A percentile compares a stretch with the other conserved stretches of the same genome.
Conservation (phyloP, 176 grass and related monocot genomes). For the Avena insularis region DNA sequence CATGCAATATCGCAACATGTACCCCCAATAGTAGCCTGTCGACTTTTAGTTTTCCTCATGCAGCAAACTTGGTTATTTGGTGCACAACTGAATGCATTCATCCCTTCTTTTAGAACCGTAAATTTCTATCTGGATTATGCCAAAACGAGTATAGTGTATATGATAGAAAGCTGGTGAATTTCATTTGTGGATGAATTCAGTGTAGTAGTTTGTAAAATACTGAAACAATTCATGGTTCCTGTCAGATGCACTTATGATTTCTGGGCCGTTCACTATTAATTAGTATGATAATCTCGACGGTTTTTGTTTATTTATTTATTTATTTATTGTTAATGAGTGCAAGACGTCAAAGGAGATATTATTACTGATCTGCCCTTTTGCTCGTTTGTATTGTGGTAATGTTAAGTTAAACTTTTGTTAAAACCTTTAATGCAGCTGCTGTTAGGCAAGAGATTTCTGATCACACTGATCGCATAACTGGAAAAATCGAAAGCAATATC, state of each 20-base stretch:
- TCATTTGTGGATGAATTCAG: slow-evolving; percentile 19
- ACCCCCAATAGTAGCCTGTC: not conserved
- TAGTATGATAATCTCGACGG: not conserved
- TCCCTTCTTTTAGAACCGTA: not conserved
- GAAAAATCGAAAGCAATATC: slow-evolving; percentile 99
- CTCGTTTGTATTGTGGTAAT: slow-evolving; percentile 35
- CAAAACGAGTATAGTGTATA: not conserved
- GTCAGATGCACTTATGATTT: too few relatives aligned
- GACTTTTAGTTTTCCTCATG: not conserved
- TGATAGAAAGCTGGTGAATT: not conserved
- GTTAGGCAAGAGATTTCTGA: slow-evolving; percentile 96
- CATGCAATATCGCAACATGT: not conserved
- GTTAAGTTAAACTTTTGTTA: slow-evolving; percentile 25
- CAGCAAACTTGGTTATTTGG: slow-evolving; percentile 9
- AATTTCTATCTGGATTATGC: not conserved
- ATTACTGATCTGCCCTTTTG: not conserved
- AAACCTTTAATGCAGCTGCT: slow-evolving; percentile 70
- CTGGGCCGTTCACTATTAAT: not conserved
- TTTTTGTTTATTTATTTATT: not conserved
- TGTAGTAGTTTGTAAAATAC: not conserved
- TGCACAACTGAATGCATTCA: not conserved
- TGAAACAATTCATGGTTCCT: slow-evolving; percentile 18
- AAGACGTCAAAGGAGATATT: slow-evolving; percentile 22
- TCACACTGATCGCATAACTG: slow-evolving; percentile 98
- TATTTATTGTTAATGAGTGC: not conserved